phyloP scores from a whole-genome alignment of 108 stramenopile species.

The Chaetoceros tenuissimus region DNA sequence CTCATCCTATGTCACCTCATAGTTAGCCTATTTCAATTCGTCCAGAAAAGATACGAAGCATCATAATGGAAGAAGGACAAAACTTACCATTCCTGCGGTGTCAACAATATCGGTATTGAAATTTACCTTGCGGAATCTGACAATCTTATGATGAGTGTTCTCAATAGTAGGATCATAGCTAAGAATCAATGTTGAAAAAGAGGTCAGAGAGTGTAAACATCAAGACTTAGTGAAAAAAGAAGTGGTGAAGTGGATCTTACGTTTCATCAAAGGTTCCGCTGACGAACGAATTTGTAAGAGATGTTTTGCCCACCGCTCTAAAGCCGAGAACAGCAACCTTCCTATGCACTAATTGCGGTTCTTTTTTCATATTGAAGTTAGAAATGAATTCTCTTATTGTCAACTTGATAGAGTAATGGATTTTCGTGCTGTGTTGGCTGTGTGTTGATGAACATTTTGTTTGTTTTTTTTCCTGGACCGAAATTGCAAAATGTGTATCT shows the following conservation, averaged over 20 bases:
- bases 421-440: background rate
- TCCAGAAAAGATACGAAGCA: background rate
- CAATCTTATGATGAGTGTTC: constrained; percentile 71
- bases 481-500: background rate
- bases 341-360: constrained; percentile 62
- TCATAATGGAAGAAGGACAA: background rate
- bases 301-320: constrained; percentile 81
- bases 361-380: constrained; percentile 13
- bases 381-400: background rate
- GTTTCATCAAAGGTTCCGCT: constrained; percentile 69
- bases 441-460: constrained; percentile 2
- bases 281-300: constrained; percentile 71
- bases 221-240: background rate
- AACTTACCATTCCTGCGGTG: constrained; percentile 82
- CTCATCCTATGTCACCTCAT: constrained; percentile 46
- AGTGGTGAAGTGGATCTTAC: constrained; percentile 10
- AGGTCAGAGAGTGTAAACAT: background rate
- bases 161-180: constrained; percentile 87
- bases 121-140: constrained; percentile 82
- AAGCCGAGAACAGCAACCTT: constrained; percentile 86
- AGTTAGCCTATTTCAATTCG: background rate
- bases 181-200: background rate
- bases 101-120: constrained; percentile 90
- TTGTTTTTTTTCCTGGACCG: background rate
- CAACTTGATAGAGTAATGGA: constrained; percentile 5